These are phyloP conservation scores for Leucoagaricus sp. DNA, from an alignment of 1,284 basidiomycete genomes.

Conservation along the genomic window DNA sequence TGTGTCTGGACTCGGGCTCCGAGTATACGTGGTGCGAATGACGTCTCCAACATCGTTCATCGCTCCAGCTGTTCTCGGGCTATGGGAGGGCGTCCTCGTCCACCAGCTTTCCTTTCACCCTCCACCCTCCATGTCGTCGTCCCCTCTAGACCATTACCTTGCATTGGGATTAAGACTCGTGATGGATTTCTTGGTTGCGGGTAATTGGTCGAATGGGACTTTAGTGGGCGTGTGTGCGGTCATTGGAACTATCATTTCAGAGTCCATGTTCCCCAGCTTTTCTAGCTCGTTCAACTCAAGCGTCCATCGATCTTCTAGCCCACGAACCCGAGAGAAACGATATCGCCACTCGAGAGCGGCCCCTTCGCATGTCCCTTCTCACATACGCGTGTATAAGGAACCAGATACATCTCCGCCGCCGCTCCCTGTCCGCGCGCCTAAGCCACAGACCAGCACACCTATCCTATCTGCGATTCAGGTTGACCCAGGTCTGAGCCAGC, in stretches of 20 bases:
- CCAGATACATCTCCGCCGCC: conserved; percentile 14
- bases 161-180: conserved; percentile 40
- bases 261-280: conserved; percentile 26
- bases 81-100: conserved; percentile 43
- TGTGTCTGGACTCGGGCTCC: conserved; percentile 42
- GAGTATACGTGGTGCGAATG: conserved; percentile 29
- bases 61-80: conserved; percentile 34
- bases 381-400: conserved; percentile 29
- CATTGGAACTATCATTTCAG: conserved; percentile 34
- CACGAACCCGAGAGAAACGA: conserved; percentile 27
- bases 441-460: conserved; percentile 11
- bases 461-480: conserved; percentile 2
- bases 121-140: conserved; percentile 21
- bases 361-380: conserved; percentile 26
- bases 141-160: conserved; percentile 39
- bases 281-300: conserved; percentile 9
- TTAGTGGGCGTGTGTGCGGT: conserved; percentile 37
- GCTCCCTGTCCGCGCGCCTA: not conserved
- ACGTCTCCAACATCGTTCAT: conserved; percentile 22
- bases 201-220: conserved; percentile 29
- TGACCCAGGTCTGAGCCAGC: not conserved
- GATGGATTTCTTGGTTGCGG: conserved; percentile 38
- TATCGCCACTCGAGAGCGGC: conserved; percentile 21
- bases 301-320: conserved; percentile 20
- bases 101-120: conserved; percentile 31